Evolutionary conservation across 1,284 basidiomycete genomes (phyloP).

Genomic region (Coniferiporia sulphurascens): DNA sequence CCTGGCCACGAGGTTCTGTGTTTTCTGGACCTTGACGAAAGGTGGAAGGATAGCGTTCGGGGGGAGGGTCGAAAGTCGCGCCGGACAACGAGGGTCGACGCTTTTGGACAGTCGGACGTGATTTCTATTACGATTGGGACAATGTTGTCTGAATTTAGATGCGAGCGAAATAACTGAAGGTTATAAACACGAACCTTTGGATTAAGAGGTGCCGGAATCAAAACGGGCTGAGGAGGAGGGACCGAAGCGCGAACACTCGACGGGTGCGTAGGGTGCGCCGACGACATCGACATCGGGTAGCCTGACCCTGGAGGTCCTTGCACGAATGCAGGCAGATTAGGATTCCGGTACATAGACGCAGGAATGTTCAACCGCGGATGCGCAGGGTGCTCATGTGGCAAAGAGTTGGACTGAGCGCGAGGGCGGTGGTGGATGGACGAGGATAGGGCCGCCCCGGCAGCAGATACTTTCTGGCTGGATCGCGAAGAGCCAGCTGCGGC

Average conservation of each 20-base stretch:
- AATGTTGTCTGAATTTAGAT: background rate
- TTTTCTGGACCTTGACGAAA: background rate
- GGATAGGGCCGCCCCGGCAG: slow-evolving; percentile 10
- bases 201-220: slow-evolving; percentile 14
- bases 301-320: slow-evolving; percentile 19
- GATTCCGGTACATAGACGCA: slow-evolving; percentile 6
- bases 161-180: background rate
- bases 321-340: slow-evolving; percentile 17
- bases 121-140: slow-evolving; percentile 7
- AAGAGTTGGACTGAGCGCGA: slow-evolving; percentile 9
- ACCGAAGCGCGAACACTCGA: slow-evolving; percentile 3
- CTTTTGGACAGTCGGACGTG: slow-evolving; percentile 14
- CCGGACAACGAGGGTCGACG: slow-evolving; percentile 19
- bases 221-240: slow-evolving; percentile 9
- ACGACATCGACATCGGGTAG: slow-evolving; percentile 16
- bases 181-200: slow-evolving; percentile 12
- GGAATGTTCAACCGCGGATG: slow-evolving; percentile 17
- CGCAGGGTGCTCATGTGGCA: slow-evolving; percentile 9
- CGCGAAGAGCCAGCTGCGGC: slow-evolving; percentile 8
- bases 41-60: background rate
- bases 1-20: slow-evolving; percentile 10
- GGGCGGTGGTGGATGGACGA: slow-evolving; percentile 10
- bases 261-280: slow-evolving; percentile 3
- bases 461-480: background rate
- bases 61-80: slow-evolving; percentile 15